Base-by-base conservation (phyloP, 768 basidiomycete species). In the Phaeotremella skinneri region DNA sequence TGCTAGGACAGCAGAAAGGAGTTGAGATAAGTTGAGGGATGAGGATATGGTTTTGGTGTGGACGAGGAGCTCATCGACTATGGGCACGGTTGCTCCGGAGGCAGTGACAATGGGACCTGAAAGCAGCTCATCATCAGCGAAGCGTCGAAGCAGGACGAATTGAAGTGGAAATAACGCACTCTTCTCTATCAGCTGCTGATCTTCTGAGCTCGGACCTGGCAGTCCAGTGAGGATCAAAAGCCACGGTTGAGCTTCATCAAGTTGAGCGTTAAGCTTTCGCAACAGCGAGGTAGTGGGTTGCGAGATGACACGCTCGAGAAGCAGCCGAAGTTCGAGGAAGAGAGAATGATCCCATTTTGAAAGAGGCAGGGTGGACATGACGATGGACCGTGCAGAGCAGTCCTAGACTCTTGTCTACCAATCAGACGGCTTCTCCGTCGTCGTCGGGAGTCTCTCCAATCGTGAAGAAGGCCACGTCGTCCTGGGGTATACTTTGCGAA, bases 231-330 rank as follows among this genome's bases (percentile, higher is more conserved):
- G 51, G 2, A 37, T 34, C 4, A 66, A 25, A 1, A 74, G 58
- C 72, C 72, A 74, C 29, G 72, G 72, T 45, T 62, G 54, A 2
- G 72, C 69, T 43, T 66, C 58, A 20, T 71, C 67, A 30, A 74
- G 62, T 48, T 62, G 57, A 13, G 56, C 47, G 30, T 59, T 59
- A 11, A 73, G 49, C 25, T 55, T 59, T 27, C 71, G 54, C 16
- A 73, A 23, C 0, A 59, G 53, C 13, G 71, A 70, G 3, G 68
- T 73, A 9, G 63, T 68, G 3, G 68, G 67, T 52, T 67, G 67
- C 3, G 58, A 41, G 30, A 56, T 43, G 1, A 69, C 58, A 4
- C 67, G 55, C 26, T 37, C 51, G 47, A 73, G 69, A 11, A 73
- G 58, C n/a, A 62, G 62, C 52, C 64, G 64, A 13, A 73, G 62